Evolutionary conservation across 2,329 filamentous ascomycete genomes (phyloP).

Genomic region (Cladosporium sp.): DNA sequence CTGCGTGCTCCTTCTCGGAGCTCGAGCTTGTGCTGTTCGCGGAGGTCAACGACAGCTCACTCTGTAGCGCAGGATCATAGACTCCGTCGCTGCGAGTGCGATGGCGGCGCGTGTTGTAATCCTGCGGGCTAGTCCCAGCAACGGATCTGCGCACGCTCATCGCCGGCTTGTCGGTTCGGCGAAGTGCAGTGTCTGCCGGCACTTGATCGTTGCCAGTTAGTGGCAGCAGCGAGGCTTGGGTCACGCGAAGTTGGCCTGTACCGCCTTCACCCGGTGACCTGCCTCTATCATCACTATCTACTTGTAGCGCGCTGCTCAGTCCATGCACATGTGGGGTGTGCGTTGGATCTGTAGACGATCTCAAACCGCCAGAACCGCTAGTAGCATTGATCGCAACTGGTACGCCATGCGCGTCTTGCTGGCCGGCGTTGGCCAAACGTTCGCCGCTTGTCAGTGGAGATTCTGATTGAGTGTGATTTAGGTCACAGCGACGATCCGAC

Average conservation of each 20-base stretch:
- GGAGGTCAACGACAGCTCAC: conserved; percentile 24
- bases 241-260: too few species aligned
- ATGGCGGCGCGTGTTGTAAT: not conserved
- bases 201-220: not conserved
- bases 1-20: conserved; percentile 4
- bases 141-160: not conserved
- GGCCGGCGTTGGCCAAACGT: conserved; percentile 3
- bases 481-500: conserved; percentile 1
- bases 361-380: conserved; percentile 4
- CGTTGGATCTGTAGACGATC: conserved; percentile 15
- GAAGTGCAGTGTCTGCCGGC: not conserved
- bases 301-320: not conserved
- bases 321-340: conserved; percentile 21
- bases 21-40: conserved; percentile 17
- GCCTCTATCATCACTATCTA: not conserved
- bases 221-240: not conserved
- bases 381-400: not conserved
- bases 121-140: not conserved
- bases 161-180: not conserved
- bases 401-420: conserved; percentile 11
- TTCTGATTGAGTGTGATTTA: not conserved
- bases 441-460: not conserved
- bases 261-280: not conserved
- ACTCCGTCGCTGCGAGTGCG: conserved; percentile 2
- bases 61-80: conserved; percentile 1